A percentile compares a stretch with the other conserved stretches of the same genome.
phyloP scores from a whole-genome alignment of 2,329 filamentous ascomycete genomes.

The Didymella pomorum region DNA sequence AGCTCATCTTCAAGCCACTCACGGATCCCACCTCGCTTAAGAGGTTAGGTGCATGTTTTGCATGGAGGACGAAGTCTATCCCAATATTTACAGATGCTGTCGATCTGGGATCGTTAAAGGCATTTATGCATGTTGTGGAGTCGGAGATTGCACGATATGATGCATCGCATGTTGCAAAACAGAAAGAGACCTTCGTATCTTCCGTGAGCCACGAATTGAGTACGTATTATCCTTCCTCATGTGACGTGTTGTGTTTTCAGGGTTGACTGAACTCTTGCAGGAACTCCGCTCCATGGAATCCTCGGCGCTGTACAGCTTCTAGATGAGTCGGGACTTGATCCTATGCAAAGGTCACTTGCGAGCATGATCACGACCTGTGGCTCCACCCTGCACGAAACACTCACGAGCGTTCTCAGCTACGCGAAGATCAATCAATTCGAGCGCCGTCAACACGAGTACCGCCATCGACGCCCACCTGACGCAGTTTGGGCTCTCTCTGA shows the following conservation, averaged over 20 bases:
- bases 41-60: constrained; percentile 28
- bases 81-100: constrained; percentile 25
- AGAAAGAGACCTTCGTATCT: constrained; percentile 26
- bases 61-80: constrained; percentile 19
- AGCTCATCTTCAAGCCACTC: constrained; percentile 29
- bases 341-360: constrained; percentile 53
- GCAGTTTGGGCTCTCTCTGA: constrained; percentile 18
- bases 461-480: constrained; percentile 17
- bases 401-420: constrained; percentile 34
- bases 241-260: no score
- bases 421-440: constrained; percentile 29
- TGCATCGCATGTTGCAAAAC: constrained; percentile 20
- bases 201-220: constrained; percentile 29
- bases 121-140: constrained; percentile 26
- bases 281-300: constrained; percentile 47
- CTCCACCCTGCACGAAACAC: constrained; percentile 56
- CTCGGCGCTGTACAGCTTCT: constrained; percentile 57
- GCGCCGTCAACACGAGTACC: constrained; percentile 50
- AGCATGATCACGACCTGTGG: constrained; percentile 59
- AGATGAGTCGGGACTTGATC: constrained; percentile 50
- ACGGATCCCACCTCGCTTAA: constrained; percentile 28
- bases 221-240: neutral
- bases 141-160: constrained; percentile 24
- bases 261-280: neutral
- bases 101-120: constrained; percentile 23